Conservation (phyloP, 495 filamentous ascomycete species). For the Cercophora newfieldiana region DNA sequence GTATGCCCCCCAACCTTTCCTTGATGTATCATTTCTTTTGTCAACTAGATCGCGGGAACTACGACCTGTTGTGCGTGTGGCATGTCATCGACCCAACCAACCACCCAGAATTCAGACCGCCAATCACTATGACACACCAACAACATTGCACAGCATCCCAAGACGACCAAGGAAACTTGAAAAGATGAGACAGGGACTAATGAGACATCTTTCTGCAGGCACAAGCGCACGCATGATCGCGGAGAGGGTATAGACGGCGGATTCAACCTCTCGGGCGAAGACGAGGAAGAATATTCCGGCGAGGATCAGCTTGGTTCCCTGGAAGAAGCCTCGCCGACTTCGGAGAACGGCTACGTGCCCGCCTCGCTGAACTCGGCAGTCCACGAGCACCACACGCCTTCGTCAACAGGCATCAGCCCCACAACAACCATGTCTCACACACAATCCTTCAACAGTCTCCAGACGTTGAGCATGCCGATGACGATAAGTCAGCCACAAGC, state of each 20-base stretch:
- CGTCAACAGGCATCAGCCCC: constrained; percentile 29
- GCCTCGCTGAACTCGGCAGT: constrained; percentile 44
- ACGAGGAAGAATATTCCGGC: constrained; percentile 67
- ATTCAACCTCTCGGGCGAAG: constrained; percentile 68
- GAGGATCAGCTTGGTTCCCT: constrained; percentile 73
- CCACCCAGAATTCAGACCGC: constrained; percentile 25
- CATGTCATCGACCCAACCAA: constrained; percentile 26
- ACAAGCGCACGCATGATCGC: constrained; percentile 92
- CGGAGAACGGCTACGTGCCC: constrained; percentile 54
- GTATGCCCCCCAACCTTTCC: constrained; percentile 57
- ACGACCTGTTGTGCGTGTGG: constrained; percentile 40
- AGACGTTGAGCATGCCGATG: constrained; percentile 59
- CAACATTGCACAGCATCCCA: constrained; percentile 37
- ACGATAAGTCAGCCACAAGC: constrained; percentile 53
- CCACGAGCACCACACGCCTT: constrained; percentile 34
- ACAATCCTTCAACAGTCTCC: constrained; percentile 49
- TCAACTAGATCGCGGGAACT: constrained; percentile 25
- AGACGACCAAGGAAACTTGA: constrained; percentile 23
- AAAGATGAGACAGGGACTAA: constrained; percentile 32
- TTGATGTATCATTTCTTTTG: constrained; percentile 35
- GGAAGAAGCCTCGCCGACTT: constrained; percentile 71
- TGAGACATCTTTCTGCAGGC: constrained; percentile 53
- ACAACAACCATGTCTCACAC: constrained; percentile 34
- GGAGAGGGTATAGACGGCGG: constrained; percentile 69
- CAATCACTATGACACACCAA: constrained; percentile 26